Evolutionary conservation across 192 early-diverging fungal genomes (phyloP), one percentile per base, ranked within the genome.

Genomic region (Rhizophagus sp.): DNA sequence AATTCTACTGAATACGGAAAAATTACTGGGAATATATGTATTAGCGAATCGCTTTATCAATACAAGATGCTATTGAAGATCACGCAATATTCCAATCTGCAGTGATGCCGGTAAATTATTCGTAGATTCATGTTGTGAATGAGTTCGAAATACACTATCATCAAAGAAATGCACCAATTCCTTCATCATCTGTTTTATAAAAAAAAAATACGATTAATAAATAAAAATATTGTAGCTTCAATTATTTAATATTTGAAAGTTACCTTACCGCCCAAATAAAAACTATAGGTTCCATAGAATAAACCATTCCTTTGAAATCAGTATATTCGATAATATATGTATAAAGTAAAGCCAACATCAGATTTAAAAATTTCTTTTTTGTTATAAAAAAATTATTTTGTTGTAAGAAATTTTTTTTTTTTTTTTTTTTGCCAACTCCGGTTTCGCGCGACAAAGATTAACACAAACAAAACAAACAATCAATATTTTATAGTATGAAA

Each of bases 221-320:
- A 33, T 9, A 62, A 75, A 61, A 36, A n/a, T n/a, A n/a, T n/a
- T n/a, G n/a, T 22, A 44, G 0, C 0, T 44, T 44, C 10, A 44
- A 44, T 22, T 41, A 39, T 8, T n/a, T 30, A 27, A 12, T 30
- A 61, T 12, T 47, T n/a, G 19, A 62, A 61, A 17, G 8, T 61
- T 34, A 13, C 11, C 44, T 47, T 82, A 92, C 90, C 90, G 79
- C 77, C 92, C 94, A 86, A 94, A 95, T 49, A 88, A 89, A n/a
- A 82, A 94, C 89, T 2, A 92, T 92, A 1, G 94, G 93, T 81
- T 95, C 96, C 0, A 95, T 95, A 6, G 92, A 93, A 83, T 90
- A 91, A 5, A 97, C 89, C 11, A 85, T 88, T 5, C 95, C 95
- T 27, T 89, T 85, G 81, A 95, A 97, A 25, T 88, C 91, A 1